Percentiles rank a stretch among this genome's conserved stretches.
These are phyloP conservation scores for Leccinum olivaceopallidum DNA, from an alignment of 768 basidiomycete species.

Conservation along the genomic window DNA sequence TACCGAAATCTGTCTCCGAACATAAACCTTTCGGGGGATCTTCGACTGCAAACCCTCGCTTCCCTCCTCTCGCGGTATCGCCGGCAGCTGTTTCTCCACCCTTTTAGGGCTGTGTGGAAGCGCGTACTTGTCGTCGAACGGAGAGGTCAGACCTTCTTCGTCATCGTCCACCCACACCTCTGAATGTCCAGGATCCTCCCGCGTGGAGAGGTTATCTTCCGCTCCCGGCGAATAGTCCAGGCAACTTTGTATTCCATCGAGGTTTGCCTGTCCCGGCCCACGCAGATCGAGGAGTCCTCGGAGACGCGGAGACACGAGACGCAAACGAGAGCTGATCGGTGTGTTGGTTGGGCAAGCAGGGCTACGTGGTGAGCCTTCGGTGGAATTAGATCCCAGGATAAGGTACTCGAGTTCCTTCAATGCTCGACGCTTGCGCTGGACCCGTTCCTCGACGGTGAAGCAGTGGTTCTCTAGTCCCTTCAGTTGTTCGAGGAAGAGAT, in stretches of 20 bases:
- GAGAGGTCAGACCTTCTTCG: constrained; percentile 22
- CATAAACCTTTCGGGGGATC: constrained; percentile 23
- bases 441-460: constrained; percentile 25
- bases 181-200: constrained; percentile 10
- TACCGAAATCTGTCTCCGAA: constrained; percentile 18
- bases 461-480: constrained; percentile 26
- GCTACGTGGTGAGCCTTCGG: constrained; percentile 15
- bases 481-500: constrained; percentile 29
- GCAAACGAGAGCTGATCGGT: constrained; percentile 17
- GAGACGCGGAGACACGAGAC: constrained; percentile 27
- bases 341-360: constrained; percentile 26
- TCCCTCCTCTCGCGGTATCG: constrained; percentile 6
- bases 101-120: constrained; percentile 7
- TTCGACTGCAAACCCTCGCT: constrained; percentile 12
- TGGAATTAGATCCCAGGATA: constrained; percentile 12
- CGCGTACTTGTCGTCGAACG: constrained; percentile 28
- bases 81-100: constrained; percentile 18
- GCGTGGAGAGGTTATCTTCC: constrained; percentile 5
- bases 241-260: constrained; percentile 24
- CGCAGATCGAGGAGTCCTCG: constrained; percentile 32
- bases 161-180: constrained; percentile 31
- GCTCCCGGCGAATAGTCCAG: constrained; percentile 26
- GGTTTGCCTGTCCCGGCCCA: constrained; percentile 27
- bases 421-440: constrained; percentile 22
- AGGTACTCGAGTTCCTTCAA: constrained; percentile 27